Evolutionary conservation across 192 early-diverging fungal species (phyloP), one percentile per base, ranked within the genome.

Genomic region (Thamnidium elegans): DNA sequence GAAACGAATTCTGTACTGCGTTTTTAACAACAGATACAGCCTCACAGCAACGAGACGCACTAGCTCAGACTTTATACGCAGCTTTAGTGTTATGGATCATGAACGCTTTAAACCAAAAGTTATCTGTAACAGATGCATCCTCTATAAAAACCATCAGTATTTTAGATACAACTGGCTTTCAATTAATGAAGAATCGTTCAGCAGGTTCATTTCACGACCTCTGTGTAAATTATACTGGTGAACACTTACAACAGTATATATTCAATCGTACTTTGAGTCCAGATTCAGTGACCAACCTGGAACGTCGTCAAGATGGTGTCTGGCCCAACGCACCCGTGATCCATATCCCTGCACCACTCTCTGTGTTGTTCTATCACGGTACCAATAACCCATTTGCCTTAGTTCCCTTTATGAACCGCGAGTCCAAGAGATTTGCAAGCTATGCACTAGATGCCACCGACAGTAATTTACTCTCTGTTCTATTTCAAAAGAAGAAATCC

Each of bases 1-100:
- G 83, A 19, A 73, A 80, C 31, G 90, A 92, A 58, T 72, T 92
- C 13, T 92, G 85, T 70, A 87, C 89, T 9, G 87, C 88, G 11
- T 88, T 89, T 51, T 75, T 95, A 36, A 87, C 88, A 50, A 77
- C 78, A 17, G 82, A 83, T 10, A 83, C 80, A 10, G 93, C 93
- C 0, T 58, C 62, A 3, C 63, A 74, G 14, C 90, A 92, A 76
- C 79, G 93, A 44, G 88, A 95, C 56, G 65, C 70, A 0, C 73
- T 95, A 3, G 88, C 91, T 2, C 82, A 77, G 52, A 74, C 83
- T 1, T 77, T 95, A 19, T 95, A 93, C 70, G 77, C 81, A 20
- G 75, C 91, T 8, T 55, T 92, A 6, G 83, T 91, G 69, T 74
- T 77, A 36, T 94, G 90, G 90, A 56, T 95, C 19, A 73, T 91